phyloP scores from a whole-genome alignment of 352 stramenopile genomes.

The Chrysophaeum taylorii region DNA sequence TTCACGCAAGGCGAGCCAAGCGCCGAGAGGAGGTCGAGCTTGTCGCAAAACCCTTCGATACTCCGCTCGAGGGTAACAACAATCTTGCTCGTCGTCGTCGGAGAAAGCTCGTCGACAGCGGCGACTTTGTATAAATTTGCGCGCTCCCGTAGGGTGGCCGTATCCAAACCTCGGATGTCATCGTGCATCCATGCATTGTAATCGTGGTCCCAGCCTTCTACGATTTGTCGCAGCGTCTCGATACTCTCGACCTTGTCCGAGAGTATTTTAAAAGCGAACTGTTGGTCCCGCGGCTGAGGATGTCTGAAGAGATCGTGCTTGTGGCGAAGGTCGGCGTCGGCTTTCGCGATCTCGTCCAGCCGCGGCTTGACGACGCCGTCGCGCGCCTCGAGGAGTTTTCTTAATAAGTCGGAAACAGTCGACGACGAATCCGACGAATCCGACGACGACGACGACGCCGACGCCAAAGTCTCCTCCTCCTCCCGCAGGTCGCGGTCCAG shows the following conservation, averaged over 20 bases:
- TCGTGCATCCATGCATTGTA: slow-evolving; percentile 58
- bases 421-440: no score
- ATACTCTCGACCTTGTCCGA: slow-evolving; percentile 37
- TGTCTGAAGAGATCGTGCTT: slow-evolving; percentile 80
- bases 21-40: slow-evolving; percentile 65
- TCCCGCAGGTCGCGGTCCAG: slow-evolving; percentile 62
- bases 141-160: slow-evolving; percentile 64
- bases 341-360: slow-evolving; percentile 64
- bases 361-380: slow-evolving; percentile 48
- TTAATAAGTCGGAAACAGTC: no score
- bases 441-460: slow-evolving; percentile 70
- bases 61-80: slow-evolving; percentile 67
- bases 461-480: no score
- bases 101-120: slow-evolving; percentile 64
- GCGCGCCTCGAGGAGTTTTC: slow-evolving; percentile 65
- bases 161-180: slow-evolving; percentile 65
- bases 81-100: slow-evolving; percentile 73
- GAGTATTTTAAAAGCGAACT: not conserved
- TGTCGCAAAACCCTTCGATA: slow-evolving; percentile 71
- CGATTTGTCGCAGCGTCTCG: slow-evolving; percentile 61
- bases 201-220: slow-evolving; percentile 71
- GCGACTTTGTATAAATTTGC: slow-evolving; percentile 59
- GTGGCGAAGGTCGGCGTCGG: slow-evolving; percentile 74
- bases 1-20: slow-evolving; percentile 75
- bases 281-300: slow-evolving; percentile 62